phyloP scores from a whole-genome alignment of 2,329 filamentous ascomycete genomes.

The Lithohypha guttulata region DNA sequence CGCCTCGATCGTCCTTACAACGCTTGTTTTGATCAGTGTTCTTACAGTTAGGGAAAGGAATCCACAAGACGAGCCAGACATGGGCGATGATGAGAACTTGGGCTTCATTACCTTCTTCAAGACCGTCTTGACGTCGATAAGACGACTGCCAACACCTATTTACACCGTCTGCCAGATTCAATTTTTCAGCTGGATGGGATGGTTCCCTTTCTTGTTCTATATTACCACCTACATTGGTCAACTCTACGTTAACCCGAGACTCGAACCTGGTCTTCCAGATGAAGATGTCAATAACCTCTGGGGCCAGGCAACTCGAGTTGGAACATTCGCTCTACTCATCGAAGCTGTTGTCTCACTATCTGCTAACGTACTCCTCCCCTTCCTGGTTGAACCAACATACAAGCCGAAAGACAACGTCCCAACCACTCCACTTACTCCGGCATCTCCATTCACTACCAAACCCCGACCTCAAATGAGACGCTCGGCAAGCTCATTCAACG shows the following conservation, averaged over 20 bases:
- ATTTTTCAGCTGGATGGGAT: conserved; percentile 84
- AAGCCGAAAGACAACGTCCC: conserved; percentile 14
- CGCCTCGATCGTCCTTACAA: conserved; percentile 60
- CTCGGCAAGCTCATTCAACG: conserved; percentile 3
- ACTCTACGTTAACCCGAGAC: conserved; percentile 76
- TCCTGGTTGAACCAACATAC: conserved; percentile 76
- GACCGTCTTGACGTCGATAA: conserved; percentile 65
- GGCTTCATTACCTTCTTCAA: conserved; percentile 71
- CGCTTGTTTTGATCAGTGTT: conserved; percentile 62
- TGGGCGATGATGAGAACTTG: conserved; percentile 43
- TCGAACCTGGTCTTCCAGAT: conserved; percentile 65
- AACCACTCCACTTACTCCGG: too few relatives aligned
- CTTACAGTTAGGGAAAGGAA: conserved; percentile 65
- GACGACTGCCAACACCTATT: conserved; percentile 69
- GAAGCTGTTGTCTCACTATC: conserved; percentile 77
- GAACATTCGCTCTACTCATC: conserved; percentile 78
- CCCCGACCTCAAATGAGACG: background rate
- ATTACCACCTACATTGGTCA: conserved; percentile 89
- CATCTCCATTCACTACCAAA: conserved; percentile 3
- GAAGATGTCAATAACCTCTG: conserved; percentile 68
- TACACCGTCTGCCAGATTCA: conserved; percentile 71
- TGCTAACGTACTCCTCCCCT: conserved; percentile 72
- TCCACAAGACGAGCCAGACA: conserved; percentile 59
- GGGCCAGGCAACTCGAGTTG: conserved; percentile 74
- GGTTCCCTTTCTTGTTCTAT: conserved; percentile 94